Evolutionary conservation across 2,329 filamentous ascomycete species (phyloP).

Genomic region (Talaromyces sp.): DNA sequence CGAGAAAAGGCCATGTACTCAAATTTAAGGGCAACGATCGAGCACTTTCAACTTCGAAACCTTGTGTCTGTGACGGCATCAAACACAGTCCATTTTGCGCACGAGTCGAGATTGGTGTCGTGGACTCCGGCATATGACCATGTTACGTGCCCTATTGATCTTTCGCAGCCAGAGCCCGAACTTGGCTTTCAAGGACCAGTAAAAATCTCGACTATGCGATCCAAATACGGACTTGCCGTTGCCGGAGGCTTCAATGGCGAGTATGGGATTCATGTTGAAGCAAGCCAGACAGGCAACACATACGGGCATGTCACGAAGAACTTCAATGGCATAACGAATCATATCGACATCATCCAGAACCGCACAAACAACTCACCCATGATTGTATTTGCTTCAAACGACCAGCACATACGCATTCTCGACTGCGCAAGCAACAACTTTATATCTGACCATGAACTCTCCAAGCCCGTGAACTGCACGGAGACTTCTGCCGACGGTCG

Average conservation of each 20-base stretch:
- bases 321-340: conserved; percentile 52
- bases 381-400: conserved; percentile 54
- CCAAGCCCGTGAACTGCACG: conserved; percentile 39
- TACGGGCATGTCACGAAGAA: conserved; percentile 46
- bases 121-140: conserved; percentile 43
- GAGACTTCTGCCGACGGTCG: conserved; percentile 39
- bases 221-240: conserved; percentile 44
- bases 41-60: conserved; percentile 57
- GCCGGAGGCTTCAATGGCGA: conserved; percentile 54
- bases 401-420: conserved; percentile 48
- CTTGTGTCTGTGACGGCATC: conserved; percentile 49
- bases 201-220: conserved; percentile 49
- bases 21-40: conserved; percentile 43
- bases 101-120: conserved; percentile 42
- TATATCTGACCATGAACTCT: conserved; percentile 29
- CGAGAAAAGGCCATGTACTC: conserved; percentile 45
- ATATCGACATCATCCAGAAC: conserved; percentile 48
- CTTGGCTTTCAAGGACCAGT: conserved; percentile 30
- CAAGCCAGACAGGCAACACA: conserved; percentile 25
- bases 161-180: conserved; percentile 37
- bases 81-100: conserved; percentile 51
- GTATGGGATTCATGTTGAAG: conserved; percentile 45
- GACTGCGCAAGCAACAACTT: conserved; percentile 45
- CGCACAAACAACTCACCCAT: conserved; percentile 44
- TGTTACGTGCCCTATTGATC: conserved; percentile 43